Evolutionary conservation across 2,329 filamentous ascomycete genomes (phyloP).

Genomic region (Phyllosticta citribraziliensis): DNA sequence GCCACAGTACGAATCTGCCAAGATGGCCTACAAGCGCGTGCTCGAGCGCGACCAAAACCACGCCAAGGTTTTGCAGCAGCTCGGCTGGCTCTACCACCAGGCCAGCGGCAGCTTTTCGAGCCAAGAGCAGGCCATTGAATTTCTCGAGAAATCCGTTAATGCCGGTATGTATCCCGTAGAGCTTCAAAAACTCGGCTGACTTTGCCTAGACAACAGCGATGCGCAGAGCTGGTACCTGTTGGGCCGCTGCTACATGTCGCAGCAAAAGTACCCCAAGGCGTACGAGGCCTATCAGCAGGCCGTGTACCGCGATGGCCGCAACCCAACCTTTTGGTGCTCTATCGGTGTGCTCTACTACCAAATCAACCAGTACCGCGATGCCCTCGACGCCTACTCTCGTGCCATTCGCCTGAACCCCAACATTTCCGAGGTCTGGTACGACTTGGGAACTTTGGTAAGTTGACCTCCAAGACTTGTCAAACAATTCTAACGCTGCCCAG

Average conservation of each 20-base stretch:
- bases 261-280: slow-evolving; percentile 96
- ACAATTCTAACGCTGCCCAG: slow-evolving; percentile 35
- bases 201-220: slow-evolving; percentile 67
- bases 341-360: slow-evolving; percentile 99
- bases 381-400: slow-evolving; percentile 91
- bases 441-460: slow-evolving; percentile 86
- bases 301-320: slow-evolving; percentile 93
- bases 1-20: slow-evolving; percentile 80
- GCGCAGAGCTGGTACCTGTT: slow-evolving; percentile 98
- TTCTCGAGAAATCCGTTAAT: slow-evolving; percentile 89
- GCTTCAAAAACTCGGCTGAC: not conserved
- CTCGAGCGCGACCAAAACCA: slow-evolving; percentile 92
- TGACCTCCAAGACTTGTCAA: slow-evolving; percentile 10
- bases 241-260: slow-evolving; percentile 97
- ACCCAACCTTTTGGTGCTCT: slow-evolving; percentile 98
- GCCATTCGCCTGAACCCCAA: slow-evolving; percentile 95
- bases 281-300: slow-evolving; percentile 98
- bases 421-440: slow-evolving; percentile 99
- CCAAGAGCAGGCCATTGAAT: slow-evolving; percentile 94
- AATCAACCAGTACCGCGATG: slow-evolving; percentile 98
- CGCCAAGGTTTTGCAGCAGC: slow-evolving; percentile 93
- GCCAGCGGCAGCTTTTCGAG: slow-evolving; percentile 84
- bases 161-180: slow-evolving; percentile 53
- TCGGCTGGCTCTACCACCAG: slow-evolving; percentile 96
- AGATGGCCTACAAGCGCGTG: slow-evolving; percentile 84